Percentiles rank a stretch among this genome's conserved stretches.
Conservation (phyloP, 2,329 filamentous ascomycete genomes). For the Cladosporium sphaerospermum region DNA sequence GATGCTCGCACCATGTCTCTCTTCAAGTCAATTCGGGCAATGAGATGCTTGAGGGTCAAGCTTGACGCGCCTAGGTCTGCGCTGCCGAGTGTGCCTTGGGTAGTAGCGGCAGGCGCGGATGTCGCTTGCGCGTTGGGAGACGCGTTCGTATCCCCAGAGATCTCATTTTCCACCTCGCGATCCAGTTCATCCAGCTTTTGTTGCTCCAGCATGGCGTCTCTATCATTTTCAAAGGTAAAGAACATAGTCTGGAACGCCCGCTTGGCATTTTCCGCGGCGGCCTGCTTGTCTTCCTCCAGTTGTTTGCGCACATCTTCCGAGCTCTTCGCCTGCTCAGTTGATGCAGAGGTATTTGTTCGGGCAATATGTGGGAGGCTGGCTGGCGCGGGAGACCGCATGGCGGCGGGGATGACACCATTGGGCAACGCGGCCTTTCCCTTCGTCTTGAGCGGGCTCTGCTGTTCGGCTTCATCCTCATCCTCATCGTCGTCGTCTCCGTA, state of each 20-base stretch:
- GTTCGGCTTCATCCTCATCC: conserved; percentile 39
- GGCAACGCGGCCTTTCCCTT: conserved; percentile 51
- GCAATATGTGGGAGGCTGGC: conserved; percentile 57
- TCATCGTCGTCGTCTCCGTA: conserved; percentile 60
- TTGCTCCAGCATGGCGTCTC: conserved; percentile 94
- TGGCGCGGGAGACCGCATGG: conserved; percentile 64
- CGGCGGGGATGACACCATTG: conserved; percentile 54
- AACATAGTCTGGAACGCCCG: conserved; percentile 89
- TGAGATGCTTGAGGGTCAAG: conserved; percentile 92
- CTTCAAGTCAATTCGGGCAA: conserved; percentile 90
- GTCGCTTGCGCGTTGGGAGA: conserved; percentile 49
- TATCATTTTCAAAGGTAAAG: conserved; percentile 90
- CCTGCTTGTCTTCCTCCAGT: conserved; percentile 84
- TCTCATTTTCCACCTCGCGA: conserved; percentile 90
- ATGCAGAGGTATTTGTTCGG: conserved; percentile 51
- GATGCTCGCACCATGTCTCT: conserved; percentile 84
- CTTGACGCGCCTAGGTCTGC: conserved; percentile 94
- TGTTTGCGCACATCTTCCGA: conserved; percentile 88
- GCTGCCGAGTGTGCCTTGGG: conserved; percentile 84
- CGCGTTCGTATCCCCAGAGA: conserved; percentile 56
- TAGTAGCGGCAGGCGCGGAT: conserved; percentile 49
- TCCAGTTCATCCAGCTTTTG: conserved; percentile 95
- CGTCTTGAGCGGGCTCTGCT: conserved; percentile 44
- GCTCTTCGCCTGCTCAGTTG: conserved; percentile 54
- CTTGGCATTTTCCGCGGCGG: conserved; percentile 82